Conservation (phyloP, 768 basidiomycete genomes). For the Leccinum arenicola region DNA sequence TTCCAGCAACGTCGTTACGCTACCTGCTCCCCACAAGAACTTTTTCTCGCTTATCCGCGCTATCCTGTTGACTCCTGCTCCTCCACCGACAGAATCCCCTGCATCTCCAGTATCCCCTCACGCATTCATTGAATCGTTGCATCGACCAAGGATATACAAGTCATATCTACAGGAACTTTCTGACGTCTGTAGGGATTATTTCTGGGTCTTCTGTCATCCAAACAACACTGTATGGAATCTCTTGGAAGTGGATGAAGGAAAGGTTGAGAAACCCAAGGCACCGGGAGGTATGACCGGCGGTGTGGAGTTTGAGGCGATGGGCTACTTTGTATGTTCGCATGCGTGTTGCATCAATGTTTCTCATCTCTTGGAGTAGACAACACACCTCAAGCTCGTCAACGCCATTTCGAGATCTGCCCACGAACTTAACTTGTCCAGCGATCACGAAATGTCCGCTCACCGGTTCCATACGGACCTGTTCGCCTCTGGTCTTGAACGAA, state of each 20-base stretch:
- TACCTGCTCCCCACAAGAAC: conserved; percentile 71
- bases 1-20: conserved; percentile 52
- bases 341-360: background rate
- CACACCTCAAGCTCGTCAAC: conserved; percentile 86
- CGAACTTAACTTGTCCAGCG: conserved; percentile 61
- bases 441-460: conserved; percentile 73
- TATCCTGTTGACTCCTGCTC: conserved; percentile 70
- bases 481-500: conserved; percentile 87
- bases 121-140: conserved; percentile 74
- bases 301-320: conserved; percentile 97
- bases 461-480: conserved; percentile 86
- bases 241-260: conserved; percentile 75
- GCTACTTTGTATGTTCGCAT: conserved; percentile 73
- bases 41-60: conserved; percentile 73
- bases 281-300: conserved; percentile 99
- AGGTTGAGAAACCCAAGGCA: conserved; percentile 87
- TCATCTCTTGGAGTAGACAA: conserved; percentile 53
- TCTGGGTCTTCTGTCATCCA: conserved; percentile 97
- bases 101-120: conserved; percentile 65
- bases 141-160: conserved; percentile 73
- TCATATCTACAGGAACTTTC: conserved; percentile 79
- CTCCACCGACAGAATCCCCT: conserved; percentile 61
- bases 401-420: conserved; percentile 65
- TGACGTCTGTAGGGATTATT: conserved; percentile 90
- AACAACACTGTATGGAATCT: conserved; percentile 91